Conservation (phyloP, 75 land plant species). For the Pinus albicaulis region DNA sequence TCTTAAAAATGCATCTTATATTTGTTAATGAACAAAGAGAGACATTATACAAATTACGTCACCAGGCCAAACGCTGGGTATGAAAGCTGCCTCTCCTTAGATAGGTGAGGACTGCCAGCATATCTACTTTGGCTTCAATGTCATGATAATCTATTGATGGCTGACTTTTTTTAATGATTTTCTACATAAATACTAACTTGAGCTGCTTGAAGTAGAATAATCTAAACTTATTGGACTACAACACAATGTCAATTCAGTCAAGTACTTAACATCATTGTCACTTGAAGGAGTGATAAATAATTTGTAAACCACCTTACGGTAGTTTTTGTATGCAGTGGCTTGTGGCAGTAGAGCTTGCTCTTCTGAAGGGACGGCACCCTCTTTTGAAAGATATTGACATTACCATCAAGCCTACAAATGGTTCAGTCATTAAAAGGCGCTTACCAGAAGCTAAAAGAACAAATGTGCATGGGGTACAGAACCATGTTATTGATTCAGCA, state of each 20-base stretch:
- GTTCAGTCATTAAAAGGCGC: conserved; percentile 7
- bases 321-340: conserved; percentile 75
- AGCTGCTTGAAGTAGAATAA: not conserved
- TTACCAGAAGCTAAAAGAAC: not conserved
- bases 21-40: no score
- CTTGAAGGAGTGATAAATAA: not conserved
- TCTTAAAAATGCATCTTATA: no score
- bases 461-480: not conserved
- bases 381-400: conserved; percentile 73
- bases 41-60: no score
- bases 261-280: not conserved
- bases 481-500: conserved; percentile 2
- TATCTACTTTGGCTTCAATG: no score
- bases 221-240: not conserved
- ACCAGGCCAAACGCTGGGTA: no score
- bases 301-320: not conserved
- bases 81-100: no score
- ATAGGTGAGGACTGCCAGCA: no score
- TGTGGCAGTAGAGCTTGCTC: conserved; percentile 90
- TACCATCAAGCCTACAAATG: conserved; percentile 55
- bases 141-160: not conserved
- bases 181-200: not conserved
- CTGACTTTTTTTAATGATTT: not conserved
- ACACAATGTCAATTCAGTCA: not conserved
- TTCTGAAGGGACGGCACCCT: conserved; percentile 95